A percentile compares a stretch with the other conserved stretches of the same genome.
Conservation (phyloP, 208 protist genomes). For the Acanthamoeba quina region DNA sequence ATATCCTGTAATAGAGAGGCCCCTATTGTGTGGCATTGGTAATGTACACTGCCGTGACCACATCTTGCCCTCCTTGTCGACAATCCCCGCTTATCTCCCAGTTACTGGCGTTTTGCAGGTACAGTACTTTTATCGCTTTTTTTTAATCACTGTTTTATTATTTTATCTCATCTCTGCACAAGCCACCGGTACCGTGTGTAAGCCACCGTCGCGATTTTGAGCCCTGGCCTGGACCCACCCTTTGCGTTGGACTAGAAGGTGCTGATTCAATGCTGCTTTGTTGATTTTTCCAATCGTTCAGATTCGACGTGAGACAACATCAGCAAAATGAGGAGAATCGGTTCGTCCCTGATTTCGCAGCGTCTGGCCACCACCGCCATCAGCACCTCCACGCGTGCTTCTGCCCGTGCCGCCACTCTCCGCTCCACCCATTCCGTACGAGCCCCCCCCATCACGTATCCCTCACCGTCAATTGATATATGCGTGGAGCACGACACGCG, state of each 20-base stretch:
- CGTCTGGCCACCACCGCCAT: background rate
- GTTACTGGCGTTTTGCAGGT: background rate
- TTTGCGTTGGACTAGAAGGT: too few relatives aligned
- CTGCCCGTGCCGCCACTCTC: background rate
- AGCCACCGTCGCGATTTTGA: too few relatives aligned
- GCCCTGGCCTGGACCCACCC: too few relatives aligned
- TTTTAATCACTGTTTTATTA: background rate
- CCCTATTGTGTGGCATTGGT: background rate
- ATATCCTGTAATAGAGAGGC: background rate
- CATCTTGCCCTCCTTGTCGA: background rate
- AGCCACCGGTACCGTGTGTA: background rate
- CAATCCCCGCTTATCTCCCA: background rate
- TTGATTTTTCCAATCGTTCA: background rate
- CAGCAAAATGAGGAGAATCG: background rate
- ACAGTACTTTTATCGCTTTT: background rate
- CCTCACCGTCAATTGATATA: background rate
- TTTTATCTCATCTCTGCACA: background rate
- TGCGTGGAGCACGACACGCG: too few relatives aligned
- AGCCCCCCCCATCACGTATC: background rate
- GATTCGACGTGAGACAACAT: background rate
- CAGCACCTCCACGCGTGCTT: background rate
- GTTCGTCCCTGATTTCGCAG: background rate
- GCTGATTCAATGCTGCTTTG: too few relatives aligned
- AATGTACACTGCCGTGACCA: too few relatives aligned
- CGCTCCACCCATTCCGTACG: background rate